These are phyloP conservation scores for Fusarium praegraminearum DNA, from an alignment of 2,329 filamentous ascomycete species.

Conservation along the genomic window DNA sequence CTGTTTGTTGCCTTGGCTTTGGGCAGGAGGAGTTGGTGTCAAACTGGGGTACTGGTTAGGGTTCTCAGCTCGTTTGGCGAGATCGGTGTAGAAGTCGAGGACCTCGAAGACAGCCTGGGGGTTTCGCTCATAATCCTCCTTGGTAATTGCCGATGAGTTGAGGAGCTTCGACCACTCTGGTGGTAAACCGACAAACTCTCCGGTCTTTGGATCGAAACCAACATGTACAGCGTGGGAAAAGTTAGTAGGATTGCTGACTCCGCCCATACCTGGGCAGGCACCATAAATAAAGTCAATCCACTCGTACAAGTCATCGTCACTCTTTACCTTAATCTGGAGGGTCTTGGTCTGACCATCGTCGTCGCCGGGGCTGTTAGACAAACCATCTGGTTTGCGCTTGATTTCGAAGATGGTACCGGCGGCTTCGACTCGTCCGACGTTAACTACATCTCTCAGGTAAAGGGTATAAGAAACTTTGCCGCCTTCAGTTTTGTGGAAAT, in stretches of 20 bases:
- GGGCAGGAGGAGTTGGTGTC: slow-evolving; percentile 73
- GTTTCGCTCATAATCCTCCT: slow-evolving; percentile 98
- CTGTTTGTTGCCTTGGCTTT: slow-evolving; percentile 70
- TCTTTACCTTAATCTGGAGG: slow-evolving; percentile 92
- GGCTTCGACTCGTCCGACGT: slow-evolving; percentile 90
- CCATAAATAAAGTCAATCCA: slow-evolving; percentile 99
- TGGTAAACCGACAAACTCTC: slow-evolving; percentile 93
- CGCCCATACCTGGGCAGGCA: slow-evolving; percentile 95
- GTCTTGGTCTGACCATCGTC: slow-evolving; percentile 85
- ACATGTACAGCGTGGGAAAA: slow-evolving; percentile 98
- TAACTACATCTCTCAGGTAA: slow-evolving; percentile 86
- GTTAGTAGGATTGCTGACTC: slow-evolving; percentile 98
- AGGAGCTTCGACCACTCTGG: slow-evolving; percentile 97
- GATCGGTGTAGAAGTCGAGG: slow-evolving; percentile 86
- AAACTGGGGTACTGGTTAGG: slow-evolving; percentile 75
- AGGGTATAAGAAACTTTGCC: slow-evolving; percentile 90
- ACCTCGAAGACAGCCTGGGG: slow-evolving; percentile 87
- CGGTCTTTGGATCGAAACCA: slow-evolving; percentile 94
- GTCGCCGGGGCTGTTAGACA: slow-evolving; percentile 78
- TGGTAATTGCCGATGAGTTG: slow-evolving; percentile 96
- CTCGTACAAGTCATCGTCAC: slow-evolving; percentile 95
- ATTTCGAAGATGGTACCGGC: slow-evolving; percentile 95
- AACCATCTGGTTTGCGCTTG: slow-evolving; percentile 77
- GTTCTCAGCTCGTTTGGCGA: slow-evolving; percentile 80
- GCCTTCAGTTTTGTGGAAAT: slow-evolving; percentile 92